Percentiles rank a stretch among this genome's conserved stretches.
Conservation (phyloP, 352 stramenopile genomes). For the Phytopythium ostracodes region DNA sequence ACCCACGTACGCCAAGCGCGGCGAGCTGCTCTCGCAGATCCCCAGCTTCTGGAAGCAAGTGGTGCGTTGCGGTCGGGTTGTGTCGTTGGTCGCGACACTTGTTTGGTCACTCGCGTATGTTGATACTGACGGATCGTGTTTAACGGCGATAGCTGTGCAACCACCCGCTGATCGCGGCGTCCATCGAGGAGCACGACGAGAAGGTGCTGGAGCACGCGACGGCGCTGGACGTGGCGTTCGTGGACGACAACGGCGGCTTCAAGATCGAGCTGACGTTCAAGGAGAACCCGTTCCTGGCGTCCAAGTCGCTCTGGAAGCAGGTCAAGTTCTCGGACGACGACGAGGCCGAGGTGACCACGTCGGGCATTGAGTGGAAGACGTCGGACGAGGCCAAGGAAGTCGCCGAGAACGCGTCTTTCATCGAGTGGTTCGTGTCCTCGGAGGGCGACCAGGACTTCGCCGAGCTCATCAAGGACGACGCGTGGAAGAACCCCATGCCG, state of each 20-base stretch:
- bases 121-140: too few relatives aligned
- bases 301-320: constrained; percentile 60
- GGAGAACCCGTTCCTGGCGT: constrained; percentile 64
- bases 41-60: constrained; percentile 76
- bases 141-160: constrained; percentile 73
- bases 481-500: constrained; percentile 70
- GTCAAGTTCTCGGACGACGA: constrained; percentile 66
- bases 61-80: constrained; percentile 29
- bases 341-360: constrained; percentile 49
- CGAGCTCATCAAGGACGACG: constrained; percentile 78
- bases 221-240: constrained; percentile 57
- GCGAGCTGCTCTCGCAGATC: constrained; percentile 58
- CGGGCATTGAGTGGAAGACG: constrained; percentile 58
- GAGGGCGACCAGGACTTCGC: constrained; percentile 55
- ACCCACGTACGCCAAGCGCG: constrained; percentile 60
- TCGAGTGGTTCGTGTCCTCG: constrained; percentile 56
- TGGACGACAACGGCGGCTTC: constrained; percentile 62
- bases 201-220: constrained; percentile 49
- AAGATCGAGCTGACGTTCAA: constrained; percentile 69
- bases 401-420: constrained; percentile 42
- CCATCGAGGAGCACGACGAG: constrained; percentile 45
- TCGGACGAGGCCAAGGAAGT: constrained; percentile 47
- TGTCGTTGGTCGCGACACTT: too few relatives aligned
- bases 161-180: constrained; percentile 53
- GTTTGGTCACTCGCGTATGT: too few relatives aligned